Base-by-base conservation (phyloP, 257 asterid species). In the Henckelia pumila region DNA sequence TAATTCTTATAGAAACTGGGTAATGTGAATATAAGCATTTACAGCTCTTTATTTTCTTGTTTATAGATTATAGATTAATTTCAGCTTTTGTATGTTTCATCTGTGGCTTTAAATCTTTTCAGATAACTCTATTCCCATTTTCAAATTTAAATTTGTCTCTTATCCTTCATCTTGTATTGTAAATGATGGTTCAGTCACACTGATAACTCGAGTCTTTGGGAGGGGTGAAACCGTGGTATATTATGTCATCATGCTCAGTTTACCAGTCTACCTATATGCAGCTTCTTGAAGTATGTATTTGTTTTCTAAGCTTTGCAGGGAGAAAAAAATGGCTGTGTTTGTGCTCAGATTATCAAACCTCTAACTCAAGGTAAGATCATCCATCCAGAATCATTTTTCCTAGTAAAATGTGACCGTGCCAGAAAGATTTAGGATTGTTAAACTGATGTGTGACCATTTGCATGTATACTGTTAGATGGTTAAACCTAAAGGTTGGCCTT, bases 271-370 rank as follows among this genome's bases (percentile, higher is more conserved):
- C 16, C 30, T 33, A 37, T 21, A 37, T 21, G 23, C 47, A 49
- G 59, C 65, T 30, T 40, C 7, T 23, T 69, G 66, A 35, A 64
- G 55, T 35, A 14, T 59, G 52, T 58, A 16, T 66, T 5, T 44
- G n/a, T 67, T 22, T 61, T 58, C 23, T 65, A 47, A 20, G 19
- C 73, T 57, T 67, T 65, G 71, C 80, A 82, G 84, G 79, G 70
- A 26, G 80, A 72, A 56, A 78, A 23, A 37, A 1, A 33, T 32
- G 75, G 60, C 8, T 63, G 33, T 50, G 63, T 75, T 58, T 65
- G 73, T 69, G 82, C 84, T 59, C 70, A 57, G 40, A 72, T 82
- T 66, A 72, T 79, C 17, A 28, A 72, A 62, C 80, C 84, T 28
- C 16, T 11, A 58, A 72, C 71, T 71, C 78, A 58, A 75, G 84